These are phyloP conservation scores for Coriolopsis trogii DNA, from an alignment of 1,284 basidiomycete genomes.

Conservation along the genomic window DNA sequence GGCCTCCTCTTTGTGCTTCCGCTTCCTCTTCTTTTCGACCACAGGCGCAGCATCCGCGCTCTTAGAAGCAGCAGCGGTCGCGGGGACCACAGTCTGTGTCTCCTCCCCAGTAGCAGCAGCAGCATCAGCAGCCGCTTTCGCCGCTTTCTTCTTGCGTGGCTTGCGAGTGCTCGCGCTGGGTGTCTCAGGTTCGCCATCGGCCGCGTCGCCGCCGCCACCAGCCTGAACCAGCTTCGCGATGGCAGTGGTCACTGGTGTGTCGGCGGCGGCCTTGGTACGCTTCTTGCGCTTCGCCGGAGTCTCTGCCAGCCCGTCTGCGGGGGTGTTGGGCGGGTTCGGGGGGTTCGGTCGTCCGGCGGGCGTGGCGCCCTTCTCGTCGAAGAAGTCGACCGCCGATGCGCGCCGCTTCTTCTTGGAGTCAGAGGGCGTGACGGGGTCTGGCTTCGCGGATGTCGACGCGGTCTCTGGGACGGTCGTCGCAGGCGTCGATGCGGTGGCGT, in stretches of 20 bases:
- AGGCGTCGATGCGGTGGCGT: constrained; percentile 8
- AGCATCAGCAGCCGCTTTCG: constrained; percentile 42
- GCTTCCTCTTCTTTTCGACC: constrained; percentile 25
- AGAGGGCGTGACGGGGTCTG: constrained; percentile 14
- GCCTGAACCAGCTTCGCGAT: constrained; percentile 29
- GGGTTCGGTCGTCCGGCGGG: constrained; percentile 8
- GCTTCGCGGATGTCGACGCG: constrained; percentile 10
- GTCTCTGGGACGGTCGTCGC: constrained; percentile 3
- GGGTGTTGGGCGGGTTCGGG: constrained; percentile 30
- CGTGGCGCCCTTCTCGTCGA: constrained; percentile 17
- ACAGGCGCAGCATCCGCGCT: constrained; percentile 4
- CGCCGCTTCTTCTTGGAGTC: constrained; percentile 27
- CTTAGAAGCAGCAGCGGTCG: neutral
- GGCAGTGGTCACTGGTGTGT: constrained; percentile 28
- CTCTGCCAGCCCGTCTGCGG: constrained; percentile 28
- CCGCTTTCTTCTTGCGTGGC: constrained; percentile 58
- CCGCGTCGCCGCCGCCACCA: constrained; percentile 19
- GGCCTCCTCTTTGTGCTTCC: constrained; percentile 23
- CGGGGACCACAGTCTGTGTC: neutral
- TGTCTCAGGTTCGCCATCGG: constrained; percentile 4
- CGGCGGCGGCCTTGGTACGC: constrained; percentile 27
- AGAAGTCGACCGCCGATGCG: constrained; percentile 33
- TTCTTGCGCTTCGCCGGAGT: constrained; percentile 26
- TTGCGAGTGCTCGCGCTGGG: constrained; percentile 23
- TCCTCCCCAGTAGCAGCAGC: constrained; percentile 3